A percentile compares a stretch with the other conserved stretches of the same genome.
phyloP scores from a whole-genome alignment of 2,329 filamentous ascomycete genomes.

The Xylaria arbuscula region DNA sequence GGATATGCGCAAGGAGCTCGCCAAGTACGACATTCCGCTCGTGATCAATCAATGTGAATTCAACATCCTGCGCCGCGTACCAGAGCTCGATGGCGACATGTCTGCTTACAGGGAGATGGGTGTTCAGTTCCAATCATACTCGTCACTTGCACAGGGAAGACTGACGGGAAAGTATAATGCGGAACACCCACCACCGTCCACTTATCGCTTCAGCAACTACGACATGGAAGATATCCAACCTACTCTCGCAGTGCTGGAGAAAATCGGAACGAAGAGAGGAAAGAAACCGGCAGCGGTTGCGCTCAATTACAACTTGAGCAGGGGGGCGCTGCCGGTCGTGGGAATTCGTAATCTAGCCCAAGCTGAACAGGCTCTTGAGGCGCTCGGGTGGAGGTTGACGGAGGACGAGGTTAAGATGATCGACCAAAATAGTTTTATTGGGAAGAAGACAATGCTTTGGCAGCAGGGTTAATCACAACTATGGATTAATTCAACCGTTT shows the following conservation, averaged over 20 bases:
- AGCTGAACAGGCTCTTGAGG: constrained; percentile 1
- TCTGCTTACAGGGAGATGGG: constrained; percentile 5
- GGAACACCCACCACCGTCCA: constrained; percentile 4
- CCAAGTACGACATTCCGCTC: constrained; percentile 13
- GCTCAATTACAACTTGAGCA: constrained; percentile 20
- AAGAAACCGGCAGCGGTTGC: constrained; percentile 1
- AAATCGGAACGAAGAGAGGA: background rate
- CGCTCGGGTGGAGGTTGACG: constrained; percentile 16
- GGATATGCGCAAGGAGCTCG: constrained; percentile 4
- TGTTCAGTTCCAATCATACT: constrained; percentile 18
- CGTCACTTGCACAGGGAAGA: constrained; percentile 15
- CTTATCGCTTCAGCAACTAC: constrained; percentile 23
- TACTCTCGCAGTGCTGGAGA: constrained; percentile 1
- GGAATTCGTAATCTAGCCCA: constrained; percentile 3
- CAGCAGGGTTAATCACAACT: constrained; percentile 10
- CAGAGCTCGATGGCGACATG: constrained; percentile 11
- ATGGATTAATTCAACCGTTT: no score
- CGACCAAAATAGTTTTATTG: constrained; percentile 10
- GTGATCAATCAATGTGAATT: constrained; percentile 15
- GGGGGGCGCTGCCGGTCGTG: constrained; percentile 11
- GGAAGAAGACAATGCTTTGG: constrained; percentile 16
- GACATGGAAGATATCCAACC: constrained; percentile 19
- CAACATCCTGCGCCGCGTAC: constrained; percentile 6
- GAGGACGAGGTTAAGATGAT: constrained; percentile 13
- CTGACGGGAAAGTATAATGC: constrained; percentile 10